Conservation (phyloP, 257 asterid species). For the Schizonepeta tenuifolia region DNA sequence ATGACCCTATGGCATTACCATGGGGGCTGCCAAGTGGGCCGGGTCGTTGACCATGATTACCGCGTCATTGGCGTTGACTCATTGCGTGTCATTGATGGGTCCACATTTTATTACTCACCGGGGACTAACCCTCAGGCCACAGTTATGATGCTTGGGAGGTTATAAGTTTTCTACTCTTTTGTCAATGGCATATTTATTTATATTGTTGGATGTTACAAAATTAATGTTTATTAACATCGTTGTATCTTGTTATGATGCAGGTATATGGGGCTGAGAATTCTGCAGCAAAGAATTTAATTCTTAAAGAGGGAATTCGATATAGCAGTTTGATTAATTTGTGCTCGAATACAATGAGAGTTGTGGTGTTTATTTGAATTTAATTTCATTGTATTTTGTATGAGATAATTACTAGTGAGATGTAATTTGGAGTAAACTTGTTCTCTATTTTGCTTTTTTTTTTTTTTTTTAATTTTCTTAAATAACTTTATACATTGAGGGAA, state of each 20-base stretch:
- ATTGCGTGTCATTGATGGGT: conserved; percentile 75
- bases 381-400: neutral
- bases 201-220: neutral
- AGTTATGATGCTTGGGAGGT: conserved; percentile 96
- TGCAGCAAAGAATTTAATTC: conserved; percentile 41
- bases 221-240: neutral
- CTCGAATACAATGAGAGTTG: neutral
- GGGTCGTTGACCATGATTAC: conserved; percentile 66
- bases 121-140: conserved; percentile 97
- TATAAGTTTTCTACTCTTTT: neutral
- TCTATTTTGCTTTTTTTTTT: too few species aligned
- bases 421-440: neutral
- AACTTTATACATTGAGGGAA: too few species aligned
- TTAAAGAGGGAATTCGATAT: neutral
- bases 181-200: neutral
- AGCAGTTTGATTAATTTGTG: neutral
- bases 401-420: neutral
- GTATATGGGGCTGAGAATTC: conserved; percentile 72
- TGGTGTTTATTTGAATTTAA: neutral
- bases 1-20: conserved; percentile 96
- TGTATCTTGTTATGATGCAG: conserved; percentile 41
- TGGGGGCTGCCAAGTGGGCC: conserved; percentile 80
- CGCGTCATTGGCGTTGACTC: conserved; percentile 64
- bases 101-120: conserved; percentile 65
- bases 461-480: neutral